A percentile compares a stretch with the other conserved stretches of the same genome.
Conservation (phyloP, 768 basidiomycete species). For the Boletus sensibilis region DNA sequence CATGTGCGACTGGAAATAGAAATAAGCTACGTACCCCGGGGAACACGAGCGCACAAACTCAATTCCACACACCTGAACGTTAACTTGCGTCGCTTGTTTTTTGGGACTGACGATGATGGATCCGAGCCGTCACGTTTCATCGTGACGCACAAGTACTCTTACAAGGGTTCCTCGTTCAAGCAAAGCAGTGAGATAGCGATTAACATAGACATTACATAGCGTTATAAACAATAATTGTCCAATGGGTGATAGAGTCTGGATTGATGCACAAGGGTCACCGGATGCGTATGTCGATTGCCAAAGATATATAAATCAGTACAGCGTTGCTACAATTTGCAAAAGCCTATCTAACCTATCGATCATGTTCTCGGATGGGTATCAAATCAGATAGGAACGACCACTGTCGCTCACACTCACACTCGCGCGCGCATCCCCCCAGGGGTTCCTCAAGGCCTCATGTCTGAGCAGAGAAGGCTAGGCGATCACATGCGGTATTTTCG, state of each 20-base stretch:
- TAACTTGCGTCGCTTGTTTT: not conserved
- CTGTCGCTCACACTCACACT: slow-evolving; percentile 2
- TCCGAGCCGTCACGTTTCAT: slow-evolving; percentile 10
- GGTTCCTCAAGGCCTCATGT: slow-evolving; percentile 1
- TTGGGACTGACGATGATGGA: slow-evolving; percentile 1
- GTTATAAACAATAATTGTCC: not conserved
- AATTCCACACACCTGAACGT: slow-evolving; percentile 11
- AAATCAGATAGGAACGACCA: slow-evolving; percentile 30
- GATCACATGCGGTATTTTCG: slow-evolving; percentile 65
- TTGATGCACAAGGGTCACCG: not conserved
- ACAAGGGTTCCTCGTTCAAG: not conserved
- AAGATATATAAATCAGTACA: slow-evolving; percentile 24
- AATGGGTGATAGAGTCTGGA: not conserved
- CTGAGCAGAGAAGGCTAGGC: not conserved
- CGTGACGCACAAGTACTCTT: not conserved
- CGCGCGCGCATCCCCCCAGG: not conserved
- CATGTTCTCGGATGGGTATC: slow-evolving; percentile 21
- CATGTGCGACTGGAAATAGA: slow-evolving; percentile 6
- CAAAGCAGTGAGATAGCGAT: not conserved
- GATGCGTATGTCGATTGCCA: slow-evolving; percentile 15
- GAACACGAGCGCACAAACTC: slow-evolving; percentile 6
- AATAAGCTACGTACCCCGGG: not conserved
- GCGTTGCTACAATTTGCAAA: slow-evolving; percentile 19
- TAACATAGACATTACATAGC: not conserved
- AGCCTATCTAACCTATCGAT: slow-evolving; percentile 18